Evolutionary conservation across 176 grass and related monocot species (phyloP).

Genomic region (Oryza nivara): DNA sequence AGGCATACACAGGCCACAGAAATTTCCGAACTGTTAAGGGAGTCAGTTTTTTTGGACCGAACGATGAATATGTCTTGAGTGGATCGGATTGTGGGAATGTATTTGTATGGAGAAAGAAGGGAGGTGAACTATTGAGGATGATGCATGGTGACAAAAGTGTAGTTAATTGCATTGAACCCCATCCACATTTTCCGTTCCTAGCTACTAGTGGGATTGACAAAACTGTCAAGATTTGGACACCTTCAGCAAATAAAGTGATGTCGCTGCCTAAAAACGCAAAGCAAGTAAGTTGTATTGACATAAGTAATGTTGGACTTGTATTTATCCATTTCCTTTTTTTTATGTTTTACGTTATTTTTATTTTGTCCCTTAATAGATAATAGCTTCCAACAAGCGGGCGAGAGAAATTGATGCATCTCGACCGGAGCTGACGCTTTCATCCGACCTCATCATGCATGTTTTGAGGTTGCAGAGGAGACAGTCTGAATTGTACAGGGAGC

Average conservation of each 20-base stretch:
- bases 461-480: slow-evolving; percentile 64
- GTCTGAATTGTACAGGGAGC: slow-evolving; percentile 44
- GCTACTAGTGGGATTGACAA: slow-evolving; percentile 82
- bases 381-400: slow-evolving; percentile 53
- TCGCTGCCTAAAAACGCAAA: slow-evolving; percentile 62
- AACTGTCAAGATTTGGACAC: slow-evolving; percentile 74
- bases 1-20: slow-evolving; percentile 75
- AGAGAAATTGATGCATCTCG: slow-evolving; percentile 51
- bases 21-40: slow-evolving; percentile 85
- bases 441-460: slow-evolving; percentile 77
- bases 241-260: slow-evolving; percentile 33
- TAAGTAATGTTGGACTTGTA: neutral
- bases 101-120: slow-evolving; percentile 84
- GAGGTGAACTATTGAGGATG: slow-evolving; percentile 70
- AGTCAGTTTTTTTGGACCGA: slow-evolving; percentile 80
- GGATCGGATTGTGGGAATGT: slow-evolving; percentile 92
- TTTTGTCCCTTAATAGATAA: slow-evolving; percentile 51
- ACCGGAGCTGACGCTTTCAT: slow-evolving; percentile 40
- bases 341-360: slow-evolving; percentile 7
- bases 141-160: slow-evolving; percentile 69
- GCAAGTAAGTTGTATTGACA: slow-evolving; percentile 46
- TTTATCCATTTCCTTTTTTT: neutral
- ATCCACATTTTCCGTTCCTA: slow-evolving; percentile 73
- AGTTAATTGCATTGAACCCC: slow-evolving; percentile 76
- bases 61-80: slow-evolving; percentile 80